Percentiles rank a stretch among this genome's conserved stretches.
Evolutionary conservation across 2,329 filamentous ascomycete species (phyloP).

Genomic region (Aspergillus sp.): DNA sequence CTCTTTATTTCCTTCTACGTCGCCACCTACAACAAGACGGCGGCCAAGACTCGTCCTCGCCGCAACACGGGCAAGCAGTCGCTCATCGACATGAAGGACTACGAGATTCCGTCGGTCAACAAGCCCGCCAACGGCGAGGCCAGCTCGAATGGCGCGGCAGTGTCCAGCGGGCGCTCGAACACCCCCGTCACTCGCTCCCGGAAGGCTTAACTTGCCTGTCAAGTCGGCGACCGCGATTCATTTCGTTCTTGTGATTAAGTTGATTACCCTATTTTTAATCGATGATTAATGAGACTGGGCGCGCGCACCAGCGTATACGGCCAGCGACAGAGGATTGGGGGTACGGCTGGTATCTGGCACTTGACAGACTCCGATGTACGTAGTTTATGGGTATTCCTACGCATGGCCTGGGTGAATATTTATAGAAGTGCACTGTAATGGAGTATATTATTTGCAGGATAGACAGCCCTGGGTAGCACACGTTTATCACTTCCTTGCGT

Average conservation of each 20-base stretch:
- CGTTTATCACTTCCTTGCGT: too few species aligned
- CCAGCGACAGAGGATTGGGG: too few species aligned
- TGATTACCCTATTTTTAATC: slow-evolving; percentile 18
- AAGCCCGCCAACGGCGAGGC: slow-evolving; percentile 19
- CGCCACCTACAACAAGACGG: slow-evolving; percentile 76
- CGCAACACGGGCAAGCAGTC: slow-evolving; percentile 68
- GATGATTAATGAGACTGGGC: slow-evolving; percentile 21
- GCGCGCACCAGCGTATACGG: slow-evolving; percentile 15
- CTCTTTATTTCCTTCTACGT: slow-evolving; percentile 99
- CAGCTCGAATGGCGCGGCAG: slow-evolving; percentile 25
- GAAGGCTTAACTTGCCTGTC: slow-evolving; percentile 31
- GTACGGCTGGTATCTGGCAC: too few species aligned
- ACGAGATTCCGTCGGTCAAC: slow-evolving; percentile 46
- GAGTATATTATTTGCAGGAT: too few species aligned
- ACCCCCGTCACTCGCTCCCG: slow-evolving; percentile 38
- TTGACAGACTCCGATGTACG: too few species aligned
- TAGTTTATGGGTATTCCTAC: too few species aligned
- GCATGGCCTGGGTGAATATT: too few species aligned
- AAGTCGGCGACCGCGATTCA: not conserved
- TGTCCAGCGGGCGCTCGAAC: slow-evolving; percentile 32
- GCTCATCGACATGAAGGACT: slow-evolving; percentile 72
- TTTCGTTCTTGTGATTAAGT: slow-evolving; percentile 8
- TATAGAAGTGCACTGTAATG: too few species aligned
- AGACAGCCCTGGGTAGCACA: too few species aligned
- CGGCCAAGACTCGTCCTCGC: slow-evolving; percentile 34